A percentile compares a stretch with the other conserved stretches of the same genome.
These are phyloP conservation scores for Aethionema arabicum DNA, from an alignment of 345 rosid genomes.

Conservation along the genomic window DNA sequence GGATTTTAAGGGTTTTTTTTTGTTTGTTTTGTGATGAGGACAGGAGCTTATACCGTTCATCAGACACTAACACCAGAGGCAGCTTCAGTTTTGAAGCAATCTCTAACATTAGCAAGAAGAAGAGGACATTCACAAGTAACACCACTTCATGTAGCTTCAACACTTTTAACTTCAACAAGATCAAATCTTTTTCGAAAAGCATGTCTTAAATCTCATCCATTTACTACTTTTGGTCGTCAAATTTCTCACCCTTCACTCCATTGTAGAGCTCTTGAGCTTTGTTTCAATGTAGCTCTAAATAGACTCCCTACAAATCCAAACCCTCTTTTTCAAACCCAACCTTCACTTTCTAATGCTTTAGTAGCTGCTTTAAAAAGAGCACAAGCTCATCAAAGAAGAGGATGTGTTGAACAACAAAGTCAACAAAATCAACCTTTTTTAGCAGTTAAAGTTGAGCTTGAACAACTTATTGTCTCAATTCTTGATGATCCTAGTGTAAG, in stretches of 20 bases:
- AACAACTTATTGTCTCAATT: constrained; percentile 68
- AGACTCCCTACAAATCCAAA: constrained; percentile 57
- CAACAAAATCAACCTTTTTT: constrained; percentile 68
- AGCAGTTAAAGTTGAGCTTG: constrained; percentile 62
- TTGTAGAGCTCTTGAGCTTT: constrained; percentile 68
- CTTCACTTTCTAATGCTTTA: constrained; percentile 68
- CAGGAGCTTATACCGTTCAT: constrained; percentile 88
- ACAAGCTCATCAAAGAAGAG: constrained; percentile 77
- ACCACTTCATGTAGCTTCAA: constrained; percentile 79
- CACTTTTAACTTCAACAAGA: constrained; percentile 54
- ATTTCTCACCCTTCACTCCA: constrained; percentile 61
- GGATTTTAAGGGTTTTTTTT: constrained; percentile 42
- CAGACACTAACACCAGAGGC: constrained; percentile 98
- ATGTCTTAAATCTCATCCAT: constrained; percentile 65
- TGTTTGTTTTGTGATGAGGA: constrained; percentile 75
- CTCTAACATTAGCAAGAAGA: constrained; percentile 80
- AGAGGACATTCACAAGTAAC: constrained; percentile 97
- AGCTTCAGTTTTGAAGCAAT: constrained; percentile 93
- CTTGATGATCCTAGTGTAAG: constrained; percentile 85
- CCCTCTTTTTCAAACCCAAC: constrained; percentile 46
- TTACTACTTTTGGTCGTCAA: constrained; percentile 35
- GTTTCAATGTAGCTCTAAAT: constrained; percentile 81
- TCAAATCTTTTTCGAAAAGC: constrained; percentile 57
- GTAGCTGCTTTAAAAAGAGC: constrained; percentile 78
- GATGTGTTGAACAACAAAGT: constrained; percentile 62